Conservation (phyloP, 306 rosid genomes). For the Prunus mongolica region DNA sequence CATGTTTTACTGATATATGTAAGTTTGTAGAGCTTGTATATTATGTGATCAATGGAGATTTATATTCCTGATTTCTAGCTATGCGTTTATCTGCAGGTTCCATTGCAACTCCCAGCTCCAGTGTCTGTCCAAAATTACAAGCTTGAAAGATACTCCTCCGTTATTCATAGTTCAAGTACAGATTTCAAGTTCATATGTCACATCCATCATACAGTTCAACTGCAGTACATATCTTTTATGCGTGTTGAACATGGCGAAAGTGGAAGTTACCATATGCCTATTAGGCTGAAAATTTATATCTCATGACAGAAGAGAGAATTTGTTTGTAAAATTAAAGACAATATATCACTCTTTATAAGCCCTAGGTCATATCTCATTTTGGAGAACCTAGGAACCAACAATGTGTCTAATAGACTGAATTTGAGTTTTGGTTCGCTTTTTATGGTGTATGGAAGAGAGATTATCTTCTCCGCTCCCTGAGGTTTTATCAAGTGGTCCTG, state of each 20-base stretch:
- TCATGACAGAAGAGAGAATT: not conserved
- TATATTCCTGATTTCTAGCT: slow-evolving; percentile 22
- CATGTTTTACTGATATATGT: slow-evolving; percentile 74
- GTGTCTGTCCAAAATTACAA: slow-evolving; percentile 66
- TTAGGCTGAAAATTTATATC: not conserved
- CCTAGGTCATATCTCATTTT: not conserved
- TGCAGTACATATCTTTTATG: not conserved
- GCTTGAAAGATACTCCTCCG: slow-evolving; percentile 35
- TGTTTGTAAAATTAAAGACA: not conserved
- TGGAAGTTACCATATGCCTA: not conserved
- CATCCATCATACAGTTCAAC: not conserved
- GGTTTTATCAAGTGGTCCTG: not conserved
- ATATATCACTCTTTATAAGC: not conserved
- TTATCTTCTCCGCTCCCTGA: not conserved
- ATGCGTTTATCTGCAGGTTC: slow-evolving; percentile 53
- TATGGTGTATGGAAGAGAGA: not conserved
- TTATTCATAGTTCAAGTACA: slow-evolving; percentile 3
- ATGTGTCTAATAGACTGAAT: not conserved
- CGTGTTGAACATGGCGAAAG: not conserved
- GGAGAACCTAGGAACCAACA: not conserved
- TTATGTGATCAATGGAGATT: not conserved
- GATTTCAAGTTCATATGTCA: not conserved
- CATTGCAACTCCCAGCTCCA: slow-evolving; percentile 49
- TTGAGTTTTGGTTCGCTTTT: not conserved
- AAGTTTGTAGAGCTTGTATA: slow-evolving; percentile 25